These are phyloP conservation scores for Cercospora sp. DNA, from an alignment of 2,329 filamentous ascomycete species.

Conservation along the genomic window DNA sequence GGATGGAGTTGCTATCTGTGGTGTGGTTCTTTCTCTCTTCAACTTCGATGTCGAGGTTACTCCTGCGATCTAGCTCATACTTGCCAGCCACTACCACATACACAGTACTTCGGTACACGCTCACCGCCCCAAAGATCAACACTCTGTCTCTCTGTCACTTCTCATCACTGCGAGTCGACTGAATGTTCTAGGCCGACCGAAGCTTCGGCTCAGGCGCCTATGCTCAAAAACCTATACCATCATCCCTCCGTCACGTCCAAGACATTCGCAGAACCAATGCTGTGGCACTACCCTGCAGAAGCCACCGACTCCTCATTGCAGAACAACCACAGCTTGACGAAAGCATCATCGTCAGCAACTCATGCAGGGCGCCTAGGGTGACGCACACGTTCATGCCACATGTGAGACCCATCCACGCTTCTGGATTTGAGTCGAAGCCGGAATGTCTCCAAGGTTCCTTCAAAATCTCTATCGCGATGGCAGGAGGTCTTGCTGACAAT, in stretches of 20 bases:
- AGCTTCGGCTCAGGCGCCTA: not conserved
- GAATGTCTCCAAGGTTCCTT: not conserved
- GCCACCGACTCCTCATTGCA: not conserved
- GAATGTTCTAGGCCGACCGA: not conserved
- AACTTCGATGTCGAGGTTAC: not conserved
- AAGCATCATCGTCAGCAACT: conserved; percentile 2
- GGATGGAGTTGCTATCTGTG: not conserved
- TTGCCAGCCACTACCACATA: not conserved
- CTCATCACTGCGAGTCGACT: not conserved
- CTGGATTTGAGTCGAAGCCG: not conserved
- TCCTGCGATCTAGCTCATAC: not conserved
- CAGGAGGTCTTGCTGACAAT: not conserved
- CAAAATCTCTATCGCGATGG: not conserved
- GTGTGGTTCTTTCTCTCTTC: not conserved
- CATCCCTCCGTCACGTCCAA: not conserved
- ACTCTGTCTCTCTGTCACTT: not conserved
- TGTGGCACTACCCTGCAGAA: not conserved
- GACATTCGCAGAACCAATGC: not conserved
- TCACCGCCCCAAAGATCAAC: not conserved
- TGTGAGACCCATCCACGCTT: not conserved
- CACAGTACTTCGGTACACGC: not conserved
- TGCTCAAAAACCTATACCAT: not conserved
- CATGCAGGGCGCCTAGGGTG: conserved; percentile 1
- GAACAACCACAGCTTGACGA: conserved; percentile 4
- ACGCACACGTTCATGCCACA: conserved; percentile 6